phyloP scores from a whole-genome alignment of 1,139 yeast species.

The Suhomyces atakaporum region DNA sequence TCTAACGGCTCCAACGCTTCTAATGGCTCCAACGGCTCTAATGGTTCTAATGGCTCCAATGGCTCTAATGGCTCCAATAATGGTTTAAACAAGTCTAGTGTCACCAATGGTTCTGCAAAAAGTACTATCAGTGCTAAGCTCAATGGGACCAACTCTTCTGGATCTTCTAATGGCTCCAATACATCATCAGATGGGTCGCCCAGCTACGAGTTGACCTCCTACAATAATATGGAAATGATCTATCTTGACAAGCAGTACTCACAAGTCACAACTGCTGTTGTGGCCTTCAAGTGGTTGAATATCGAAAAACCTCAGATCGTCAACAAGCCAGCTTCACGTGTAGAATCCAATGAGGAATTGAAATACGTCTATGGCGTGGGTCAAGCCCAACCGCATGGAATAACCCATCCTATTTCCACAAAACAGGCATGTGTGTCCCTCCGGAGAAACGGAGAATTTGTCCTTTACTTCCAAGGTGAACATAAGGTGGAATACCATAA shows the following conservation, averaged over 20 bases:
- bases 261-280: constrained; percentile 24
- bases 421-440: constrained; percentile 74
- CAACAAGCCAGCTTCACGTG: constrained; percentile 51
- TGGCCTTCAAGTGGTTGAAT: constrained; percentile 69
- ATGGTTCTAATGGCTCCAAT: too few species aligned
- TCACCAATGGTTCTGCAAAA: too few species aligned
- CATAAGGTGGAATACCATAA: constrained; percentile 60
- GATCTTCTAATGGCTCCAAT: not conserved
- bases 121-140: too few species aligned
- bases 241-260: constrained; percentile 33
- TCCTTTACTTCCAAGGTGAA: constrained; percentile 63
- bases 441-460: constrained; percentile 62
- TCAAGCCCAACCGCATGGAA: constrained; percentile 61
- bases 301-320: constrained; percentile 62
- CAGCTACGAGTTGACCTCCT: constrained; percentile 48
- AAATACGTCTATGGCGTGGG: constrained; percentile 56
- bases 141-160: constrained; percentile 6
- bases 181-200: constrained; percentile 21
- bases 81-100: too few species aligned
- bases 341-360: constrained; percentile 20
- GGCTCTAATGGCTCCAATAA: too few species aligned
- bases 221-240: constrained; percentile 49
- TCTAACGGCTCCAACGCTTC: constrained; percentile 7
- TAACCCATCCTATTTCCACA: constrained; percentile 66
- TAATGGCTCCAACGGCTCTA: not conserved